These are phyloP conservation scores for Botrytis aclada DNA, from an alignment of 2,329 filamentous ascomycete genomes.

Conservation along the genomic window DNA sequence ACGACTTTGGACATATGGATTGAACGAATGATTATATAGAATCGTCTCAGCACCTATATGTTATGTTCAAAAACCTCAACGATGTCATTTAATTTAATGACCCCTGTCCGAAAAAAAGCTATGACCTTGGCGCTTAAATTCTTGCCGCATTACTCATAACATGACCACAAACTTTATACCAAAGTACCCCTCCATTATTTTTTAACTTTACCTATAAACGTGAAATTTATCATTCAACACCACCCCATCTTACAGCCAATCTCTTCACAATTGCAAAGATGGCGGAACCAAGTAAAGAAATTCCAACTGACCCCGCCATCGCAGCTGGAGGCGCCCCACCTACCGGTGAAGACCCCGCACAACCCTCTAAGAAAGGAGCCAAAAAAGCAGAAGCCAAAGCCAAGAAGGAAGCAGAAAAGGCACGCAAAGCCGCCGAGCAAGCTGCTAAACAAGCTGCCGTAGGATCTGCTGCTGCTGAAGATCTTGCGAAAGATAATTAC, in stretches of 20 bases:
- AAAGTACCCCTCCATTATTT: conserved; percentile 19
- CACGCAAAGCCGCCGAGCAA: conserved; percentile 67
- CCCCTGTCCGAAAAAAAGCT: conserved; percentile 11
- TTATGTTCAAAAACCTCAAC: too few species aligned
- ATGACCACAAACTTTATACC: conserved; percentile 7
- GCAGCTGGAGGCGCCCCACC: conserved; percentile 10
- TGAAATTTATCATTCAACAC: background rate
- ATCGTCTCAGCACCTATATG: background rate
- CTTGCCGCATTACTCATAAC: conserved; percentile 18
- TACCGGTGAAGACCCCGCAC: conserved; percentile 21
- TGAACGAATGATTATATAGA: too few species aligned
- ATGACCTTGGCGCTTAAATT: conserved; percentile 17
- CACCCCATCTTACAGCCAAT: background rate
- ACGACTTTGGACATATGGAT: too few species aligned
- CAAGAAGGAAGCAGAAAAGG: conserved; percentile 83
- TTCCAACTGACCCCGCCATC: conserved; percentile 22
- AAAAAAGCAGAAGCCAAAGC: conserved; percentile 86
- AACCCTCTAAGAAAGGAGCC: conserved; percentile 68
- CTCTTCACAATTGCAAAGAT: conserved; percentile 7
- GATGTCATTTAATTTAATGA: background rate
- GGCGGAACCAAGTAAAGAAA: conserved; percentile 27
- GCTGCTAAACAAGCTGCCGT: conserved; percentile 67
- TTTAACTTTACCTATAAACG: background rate
- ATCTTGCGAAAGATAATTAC: conserved; percentile 74
- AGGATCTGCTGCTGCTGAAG: conserved; percentile 59